Evolutionary conservation across 2,329 filamentous ascomycete genomes (phyloP).

Genomic region (Delphinella strobiligena): DNA sequence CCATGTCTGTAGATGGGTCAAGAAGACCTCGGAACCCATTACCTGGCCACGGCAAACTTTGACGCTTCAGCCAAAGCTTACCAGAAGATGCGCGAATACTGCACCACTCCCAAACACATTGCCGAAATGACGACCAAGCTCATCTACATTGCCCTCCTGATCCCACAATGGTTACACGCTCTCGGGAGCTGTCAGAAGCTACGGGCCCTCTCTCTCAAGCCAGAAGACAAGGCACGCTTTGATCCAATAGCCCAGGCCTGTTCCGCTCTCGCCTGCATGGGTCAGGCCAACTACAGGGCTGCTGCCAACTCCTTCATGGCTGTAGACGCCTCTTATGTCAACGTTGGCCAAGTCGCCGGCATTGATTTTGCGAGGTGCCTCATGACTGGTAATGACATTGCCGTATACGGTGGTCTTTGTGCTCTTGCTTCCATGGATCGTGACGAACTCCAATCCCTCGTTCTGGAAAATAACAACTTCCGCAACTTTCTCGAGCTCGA

Average conservation of each 20-base stretch:
- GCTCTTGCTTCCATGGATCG: slow-evolving; percentile 85
- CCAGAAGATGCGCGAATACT: slow-evolving; percentile 78
- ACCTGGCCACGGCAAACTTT: slow-evolving; percentile 58
- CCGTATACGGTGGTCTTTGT: slow-evolving; percentile 81
- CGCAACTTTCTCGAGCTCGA: slow-evolving; percentile 83
- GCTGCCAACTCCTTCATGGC: slow-evolving; percentile 63
- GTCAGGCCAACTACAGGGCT: slow-evolving; percentile 44
- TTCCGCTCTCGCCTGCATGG: slow-evolving; percentile 50
- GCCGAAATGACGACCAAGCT: slow-evolving; percentile 71
- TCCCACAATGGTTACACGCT: slow-evolving; percentile 55
- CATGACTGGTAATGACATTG: slow-evolving; percentile 74
- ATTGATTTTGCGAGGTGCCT: slow-evolving; percentile 55
- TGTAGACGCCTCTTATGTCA: slow-evolving; percentile 41
- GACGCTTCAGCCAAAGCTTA: slow-evolving; percentile 64
- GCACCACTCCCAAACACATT: slow-evolving; percentile 72
- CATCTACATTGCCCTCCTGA: slow-evolving; percentile 62
- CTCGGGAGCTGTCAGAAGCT: slow-evolving; percentile 44
- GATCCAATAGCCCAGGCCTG: slow-evolving; percentile 53
- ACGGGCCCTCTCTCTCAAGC: slow-evolving; percentile 31
- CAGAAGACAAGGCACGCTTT: slow-evolving; percentile 45
- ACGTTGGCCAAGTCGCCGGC: slow-evolving; percentile 29
- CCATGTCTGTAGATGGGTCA: slow-evolving; percentile 63
- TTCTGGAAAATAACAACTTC: slow-evolving; percentile 72
- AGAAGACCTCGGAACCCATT: slow-evolving; percentile 79
- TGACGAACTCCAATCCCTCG: slow-evolving; percentile 56